Evolutionary conservation across 2,329 filamentous ascomycete genomes (phyloP), one percentile per base, ranked within the genome.

Genomic region (Piedraia hortae): DNA sequence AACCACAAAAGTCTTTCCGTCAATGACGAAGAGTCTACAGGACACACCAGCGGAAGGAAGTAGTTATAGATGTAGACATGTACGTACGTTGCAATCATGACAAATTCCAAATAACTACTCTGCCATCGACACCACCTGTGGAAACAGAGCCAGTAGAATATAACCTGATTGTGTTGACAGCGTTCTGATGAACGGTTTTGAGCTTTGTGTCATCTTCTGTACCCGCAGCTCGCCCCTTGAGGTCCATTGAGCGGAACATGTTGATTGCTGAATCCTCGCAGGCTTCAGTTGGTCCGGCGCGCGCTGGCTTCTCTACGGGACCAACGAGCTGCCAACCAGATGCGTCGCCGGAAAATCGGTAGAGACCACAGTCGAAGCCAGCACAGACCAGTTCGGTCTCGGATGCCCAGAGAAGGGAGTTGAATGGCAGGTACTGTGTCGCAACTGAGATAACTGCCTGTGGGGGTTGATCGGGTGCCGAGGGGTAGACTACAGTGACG

Each of bases 191-290:
- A 20, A 85, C 65, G 6, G 85, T 93, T 51, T 77, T 85, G 35
- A 97, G 57, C 51, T 89, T 74, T 3, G 80, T 91, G 44, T 93
- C 80, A 38, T 89, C 78, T 42, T 75, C 75, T 6, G 20, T 21
- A 7, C 23, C 23, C 14, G 34, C 31, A 25, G 58, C 54, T 50
- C 89, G 89, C 30, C 85, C 85, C 58, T 85, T 90, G 32, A 97
- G 58, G 47, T 97, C 85, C 85, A 97, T 93, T 53, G 91, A 80
- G 38, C 67, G 65, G 53, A 97, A 97, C 77, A 93, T 90, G 48
- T 93, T 90, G 44, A 91, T 54, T 12, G 85, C 85, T 32, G 73
- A 85, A 45, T 93, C 85, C 48, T 93, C 85, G 14, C 71, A 60
- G 24, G 62, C 60, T 26, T 59, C 65, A n/a, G 27, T 28, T 10